A percentile compares a stretch with the other conserved stretches of the same genome.
phyloP scores from a whole-genome alignment of 306 rosid genomes.

The Castanea crenata region DNA sequence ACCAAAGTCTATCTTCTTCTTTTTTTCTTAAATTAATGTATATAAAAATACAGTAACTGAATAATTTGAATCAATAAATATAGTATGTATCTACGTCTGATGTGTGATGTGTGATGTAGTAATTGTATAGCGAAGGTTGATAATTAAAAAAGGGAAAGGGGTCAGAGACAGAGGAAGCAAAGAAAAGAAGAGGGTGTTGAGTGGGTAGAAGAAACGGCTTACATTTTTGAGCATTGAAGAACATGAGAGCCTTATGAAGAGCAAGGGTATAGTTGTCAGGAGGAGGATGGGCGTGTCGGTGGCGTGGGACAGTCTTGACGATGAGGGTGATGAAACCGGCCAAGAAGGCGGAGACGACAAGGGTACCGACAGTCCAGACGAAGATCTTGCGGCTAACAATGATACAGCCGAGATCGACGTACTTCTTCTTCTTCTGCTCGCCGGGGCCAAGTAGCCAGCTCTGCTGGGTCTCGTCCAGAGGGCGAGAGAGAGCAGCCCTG shows the following conservation, averaged over 20 bases:
- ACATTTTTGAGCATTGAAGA: constrained; percentile 95
- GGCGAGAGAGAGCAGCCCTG: constrained; percentile 86
- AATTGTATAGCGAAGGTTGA: not conserved
- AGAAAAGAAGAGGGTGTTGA: not conserved
- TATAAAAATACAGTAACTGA: no score
- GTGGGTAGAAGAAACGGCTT: not conserved
- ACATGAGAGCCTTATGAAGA: constrained; percentile 92
- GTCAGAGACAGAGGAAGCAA: not conserved
- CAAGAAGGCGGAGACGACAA: constrained; percentile 55
- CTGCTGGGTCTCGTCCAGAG: constrained; percentile 93
- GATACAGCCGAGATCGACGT: constrained; percentile 93
- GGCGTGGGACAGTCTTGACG: constrained; percentile 85
- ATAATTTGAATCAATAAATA: no score
- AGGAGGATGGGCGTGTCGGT: constrained; percentile 54
- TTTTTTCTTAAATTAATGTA: not conserved
- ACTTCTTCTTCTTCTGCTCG: constrained; percentile 98
- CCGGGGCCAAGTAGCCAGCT: constrained; percentile 94
- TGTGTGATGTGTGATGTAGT: no score
- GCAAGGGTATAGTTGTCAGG: constrained; percentile 95
- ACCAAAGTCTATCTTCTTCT: not conserved
- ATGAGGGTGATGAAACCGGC: constrained; percentile 78
- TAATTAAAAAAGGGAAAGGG: not conserved
- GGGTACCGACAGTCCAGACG: constrained; percentile 73
- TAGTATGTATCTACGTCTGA: no score
- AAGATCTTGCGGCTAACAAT: constrained; percentile 95